Evolutionary conservation across 2,329 filamentous ascomycete species (phyloP).

Genomic region (Fulvia fulva): DNA sequence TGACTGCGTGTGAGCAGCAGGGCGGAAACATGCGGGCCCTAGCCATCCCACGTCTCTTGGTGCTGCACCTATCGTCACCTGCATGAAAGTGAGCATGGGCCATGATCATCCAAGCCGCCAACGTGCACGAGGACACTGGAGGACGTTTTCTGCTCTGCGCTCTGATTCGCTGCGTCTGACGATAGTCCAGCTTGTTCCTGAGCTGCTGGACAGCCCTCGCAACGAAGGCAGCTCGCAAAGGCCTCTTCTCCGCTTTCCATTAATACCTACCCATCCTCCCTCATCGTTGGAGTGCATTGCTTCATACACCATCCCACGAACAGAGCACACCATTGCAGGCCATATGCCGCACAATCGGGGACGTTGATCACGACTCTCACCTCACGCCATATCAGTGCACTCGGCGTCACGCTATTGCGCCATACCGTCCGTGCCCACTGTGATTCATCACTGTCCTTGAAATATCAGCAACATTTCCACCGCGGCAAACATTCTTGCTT

Average conservation of each 20-base stretch:
- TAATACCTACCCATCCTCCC: conserved; percentile 8
- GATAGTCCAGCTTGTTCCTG: conserved; percentile 6
- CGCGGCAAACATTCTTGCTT: not conserved
- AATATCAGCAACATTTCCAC: conserved; percentile 8
- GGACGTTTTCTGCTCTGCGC: not conserved
- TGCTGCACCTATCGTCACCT: not conserved
- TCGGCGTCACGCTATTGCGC: conserved; percentile 20
- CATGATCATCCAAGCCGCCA: conserved; percentile 6
- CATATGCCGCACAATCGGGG: not conserved
- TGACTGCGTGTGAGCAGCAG: not conserved
- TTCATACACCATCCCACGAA: conserved; percentile 10
- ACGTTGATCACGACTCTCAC: not conserved
- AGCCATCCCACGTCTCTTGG: not conserved
- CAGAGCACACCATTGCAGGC: conserved; percentile 2
- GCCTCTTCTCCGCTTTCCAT: conserved; percentile 1
- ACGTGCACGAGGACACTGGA: conserved; percentile 6
- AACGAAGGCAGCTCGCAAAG: not conserved
- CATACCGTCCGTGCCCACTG: conserved; percentile 21
- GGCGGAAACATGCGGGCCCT: not conserved
- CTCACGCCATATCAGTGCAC: conserved; percentile 15
- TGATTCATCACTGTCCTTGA: conserved; percentile 16
- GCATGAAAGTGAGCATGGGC: conserved; percentile 1
- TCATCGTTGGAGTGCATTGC: conserved; percentile 6
- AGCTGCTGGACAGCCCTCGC: not conserved
- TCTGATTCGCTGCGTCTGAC: not conserved